Conservation (phyloP, 73 alveolate species). For the Breviolum minutum region DNA sequence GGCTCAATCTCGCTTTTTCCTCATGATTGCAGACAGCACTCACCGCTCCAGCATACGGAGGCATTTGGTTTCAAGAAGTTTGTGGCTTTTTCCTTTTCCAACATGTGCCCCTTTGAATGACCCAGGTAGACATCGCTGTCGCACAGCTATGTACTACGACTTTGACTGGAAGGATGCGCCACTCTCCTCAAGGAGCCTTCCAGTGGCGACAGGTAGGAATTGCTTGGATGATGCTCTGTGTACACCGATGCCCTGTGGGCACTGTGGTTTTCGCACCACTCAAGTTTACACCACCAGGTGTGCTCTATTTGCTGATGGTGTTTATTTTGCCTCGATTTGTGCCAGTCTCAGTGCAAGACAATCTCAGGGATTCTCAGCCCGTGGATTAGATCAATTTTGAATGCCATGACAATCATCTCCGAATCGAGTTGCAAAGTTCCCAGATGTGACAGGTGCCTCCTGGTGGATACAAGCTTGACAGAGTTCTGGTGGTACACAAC, state of each 20-base stretch:
- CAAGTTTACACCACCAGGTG: not conserved
- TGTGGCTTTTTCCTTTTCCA: not conserved
- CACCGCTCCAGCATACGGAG: not conserved
- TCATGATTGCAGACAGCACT: conserved; percentile 25
- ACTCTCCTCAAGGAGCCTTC: conserved; percentile 67
- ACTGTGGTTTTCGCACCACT: not conserved
- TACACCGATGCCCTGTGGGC: not conserved
- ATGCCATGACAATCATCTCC: not conserved
- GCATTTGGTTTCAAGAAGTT: not conserved
- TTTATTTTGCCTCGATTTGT: conserved; percentile 52
- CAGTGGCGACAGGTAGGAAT: conserved; percentile 36
- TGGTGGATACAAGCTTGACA: conserved; percentile 74
- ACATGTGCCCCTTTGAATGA: not conserved
- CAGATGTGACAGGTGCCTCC: conserved; percentile 36
- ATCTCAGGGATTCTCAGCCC: not conserved
- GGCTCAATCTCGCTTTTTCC: conserved; percentile 11
- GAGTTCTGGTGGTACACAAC: conserved; percentile 83
- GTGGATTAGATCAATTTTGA: not conserved
- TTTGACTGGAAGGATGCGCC: conserved; percentile 85
- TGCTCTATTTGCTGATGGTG: conserved; percentile 82
- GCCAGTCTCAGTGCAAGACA: not conserved
- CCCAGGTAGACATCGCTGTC: not conserved
- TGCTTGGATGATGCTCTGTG: too few species aligned
- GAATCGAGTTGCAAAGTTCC: too few species aligned
- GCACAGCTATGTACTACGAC: conserved; percentile 57